Base-by-base conservation (phyloP, 176 grass and related monocot species). In the Dactylis glomerata region DNA sequence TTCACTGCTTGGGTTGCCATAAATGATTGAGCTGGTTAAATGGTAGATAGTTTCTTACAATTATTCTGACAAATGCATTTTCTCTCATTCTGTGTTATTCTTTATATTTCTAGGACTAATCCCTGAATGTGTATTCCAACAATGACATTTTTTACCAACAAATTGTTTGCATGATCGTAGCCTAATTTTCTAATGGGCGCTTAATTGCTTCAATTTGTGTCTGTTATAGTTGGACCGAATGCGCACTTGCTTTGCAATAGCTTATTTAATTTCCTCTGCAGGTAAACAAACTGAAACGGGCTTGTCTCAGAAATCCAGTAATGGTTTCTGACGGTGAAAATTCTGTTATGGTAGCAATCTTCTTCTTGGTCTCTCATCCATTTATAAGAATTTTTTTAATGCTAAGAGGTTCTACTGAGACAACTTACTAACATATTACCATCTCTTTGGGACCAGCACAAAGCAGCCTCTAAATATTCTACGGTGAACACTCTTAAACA, bases 201-300 rank as follows among this genome's bases (percentile, higher is more conserved):
- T 61, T 38, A 0, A 54, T 20, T 12, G 15, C 22, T 84, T 84
- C 75, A n/a, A 34, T n/a, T 34, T 44, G 3, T 52, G 10, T 88
- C 24, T 20, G 10, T 74, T 79, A 72, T 64, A 49, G 6, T 49
- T 78, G 32, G 44, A 47, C 34, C 74, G 16, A 79, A 78, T 84
- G 54, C 64, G n/a, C n/a, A 70, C 44, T 20, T 51, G 16, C 49
- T 51, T 51, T 51, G 49, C 49, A 68, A 68, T 40, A 40, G 4
- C 66, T 68, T 68, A 68, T 22, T 34, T 51, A 22, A 2, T 68
- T 40, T 68, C 36, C 27, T 62, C 54, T 73, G 36, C 68, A 90
- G 95, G 95, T 98, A 61, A 84, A 78, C 44, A 98, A 98, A 75
- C 87, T 98, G 58, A 91, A 95, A 70, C 86, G 95, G 36, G 95